Percentiles rank a stretch among this genome's conserved stretches.
phyloP scores from a whole-genome alignment of 805 yeast species.

The Osmozyma mogii region DNA sequence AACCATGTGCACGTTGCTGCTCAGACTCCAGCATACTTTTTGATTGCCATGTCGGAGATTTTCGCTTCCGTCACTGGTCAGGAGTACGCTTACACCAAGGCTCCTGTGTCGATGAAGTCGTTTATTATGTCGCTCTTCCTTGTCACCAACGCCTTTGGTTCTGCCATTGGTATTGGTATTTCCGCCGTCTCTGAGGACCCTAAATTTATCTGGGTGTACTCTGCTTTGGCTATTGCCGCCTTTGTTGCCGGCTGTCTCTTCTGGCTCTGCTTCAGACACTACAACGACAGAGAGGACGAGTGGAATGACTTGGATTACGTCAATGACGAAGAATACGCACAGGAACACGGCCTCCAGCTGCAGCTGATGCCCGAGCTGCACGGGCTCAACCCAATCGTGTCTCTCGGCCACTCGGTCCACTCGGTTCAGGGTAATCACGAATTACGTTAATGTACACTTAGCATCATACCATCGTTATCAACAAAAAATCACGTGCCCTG shows the following conservation, averaged over 20 bases:
- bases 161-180: slow-evolving; percentile 38
- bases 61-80: slow-evolving; percentile 75
- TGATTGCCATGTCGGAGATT: slow-evolving; percentile 70
- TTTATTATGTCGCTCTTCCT: slow-evolving; percentile 48
- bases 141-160: slow-evolving; percentile 38
- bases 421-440: too few relatives aligned
- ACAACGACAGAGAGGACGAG: slow-evolving; percentile 1
- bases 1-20: slow-evolving; percentile 59
- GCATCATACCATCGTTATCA: too few relatives aligned
- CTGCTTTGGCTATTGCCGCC: slow-evolving; percentile 31
- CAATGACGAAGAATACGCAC: too few relatives aligned
- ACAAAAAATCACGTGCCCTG: too few relatives aligned
- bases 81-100: slow-evolving; percentile 79
- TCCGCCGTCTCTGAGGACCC: slow-evolving; percentile 36
- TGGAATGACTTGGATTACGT: slow-evolving; percentile 1
- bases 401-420: too few relatives aligned
- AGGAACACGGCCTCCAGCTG: too few relatives aligned
- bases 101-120: slow-evolving; percentile 63
- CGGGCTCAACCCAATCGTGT: too few relatives aligned
- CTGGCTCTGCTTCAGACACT: slow-evolving; percentile 29
- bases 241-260: slow-evolving; percentile 25
- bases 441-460: too few relatives aligned
- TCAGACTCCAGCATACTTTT: slow-evolving; percentile 65
- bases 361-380: too few relatives aligned
- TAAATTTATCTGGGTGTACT: slow-evolving; percentile 35